These are phyloP conservation scores for Diaporthe longicolla DNA, from an alignment of 2,329 filamentous ascomycete species.

Conservation along the genomic window DNA sequence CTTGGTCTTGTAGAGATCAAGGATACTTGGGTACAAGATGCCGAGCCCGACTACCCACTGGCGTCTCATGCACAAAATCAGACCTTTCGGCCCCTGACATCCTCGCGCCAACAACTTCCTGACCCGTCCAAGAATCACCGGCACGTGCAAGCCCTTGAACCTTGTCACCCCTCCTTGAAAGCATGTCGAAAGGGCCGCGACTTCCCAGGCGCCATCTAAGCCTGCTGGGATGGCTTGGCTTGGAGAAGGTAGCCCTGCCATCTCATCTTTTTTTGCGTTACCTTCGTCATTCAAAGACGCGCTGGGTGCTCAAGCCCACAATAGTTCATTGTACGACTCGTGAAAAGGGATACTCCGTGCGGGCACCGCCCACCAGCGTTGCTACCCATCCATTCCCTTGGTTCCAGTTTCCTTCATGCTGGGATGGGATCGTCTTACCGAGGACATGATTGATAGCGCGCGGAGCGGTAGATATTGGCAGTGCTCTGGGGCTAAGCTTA, in stretches of 20 bases:
- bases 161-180: slow-evolving; percentile 26
- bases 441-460: slow-evolving; percentile 14
- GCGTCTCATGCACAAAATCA: slow-evolving; percentile 27
- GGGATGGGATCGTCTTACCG: not conserved
- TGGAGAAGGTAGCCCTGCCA: slow-evolving; percentile 25
- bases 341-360: slow-evolving; percentile 27
- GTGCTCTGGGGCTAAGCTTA: slow-evolving; percentile 21
- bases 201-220: not conserved
- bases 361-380: slow-evolving; percentile 11
- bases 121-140: not conserved
- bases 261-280: slow-evolving; percentile 20
- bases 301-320: slow-evolving; percentile 34
- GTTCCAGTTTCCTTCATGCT: slow-evolving; percentile 10
- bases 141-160: slow-evolving; percentile 29
- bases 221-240: slow-evolving; percentile 19
- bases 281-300: slow-evolving; percentile 6
- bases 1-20: not conserved
- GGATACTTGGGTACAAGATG: not conserved
- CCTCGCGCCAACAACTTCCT: slow-evolving; percentile 14
- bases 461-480: slow-evolving; percentile 19
- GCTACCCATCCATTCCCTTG: slow-evolving; percentile 28
- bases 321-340: slow-evolving; percentile 22
- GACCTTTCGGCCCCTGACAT: slow-evolving; percentile 8
- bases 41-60: slow-evolving; percentile 12
- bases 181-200: slow-evolving; percentile 22